Conservation (phyloP, 257 asterid species). For the Haberlea rhodopensis region DNA sequence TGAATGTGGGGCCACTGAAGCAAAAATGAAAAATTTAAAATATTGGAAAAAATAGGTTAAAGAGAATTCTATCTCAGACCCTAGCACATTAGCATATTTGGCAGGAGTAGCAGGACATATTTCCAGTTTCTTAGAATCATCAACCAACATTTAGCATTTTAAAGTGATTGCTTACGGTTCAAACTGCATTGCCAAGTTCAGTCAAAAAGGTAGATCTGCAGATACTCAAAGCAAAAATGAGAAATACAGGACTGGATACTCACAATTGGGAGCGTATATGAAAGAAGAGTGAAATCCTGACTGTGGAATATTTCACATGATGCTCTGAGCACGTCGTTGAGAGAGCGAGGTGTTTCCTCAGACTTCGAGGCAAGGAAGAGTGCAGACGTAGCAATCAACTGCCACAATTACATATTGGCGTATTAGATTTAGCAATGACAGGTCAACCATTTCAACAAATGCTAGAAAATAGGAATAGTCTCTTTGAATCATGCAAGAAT, state of each 20-base stretch:
- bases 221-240: conserved; percentile 1
- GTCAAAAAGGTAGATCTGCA: not conserved
- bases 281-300: conserved; percentile 67
- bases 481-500: not conserved
- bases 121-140: not conserved
- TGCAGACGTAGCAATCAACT: conserved; percentile 92
- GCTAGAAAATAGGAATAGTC: not conserved
- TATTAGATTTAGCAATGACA: conserved; percentile 24
- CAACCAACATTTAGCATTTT: not conserved
- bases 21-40: not conserved
- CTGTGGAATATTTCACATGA: conserved; percentile 77
- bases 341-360: conserved; percentile 88
- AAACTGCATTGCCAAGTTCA: conserved; percentile 3
- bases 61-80: not conserved
- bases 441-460: conserved; percentile 20
- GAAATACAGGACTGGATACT: conserved; percentile 35
- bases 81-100: not conserved
- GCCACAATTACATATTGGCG: conserved; percentile 33
- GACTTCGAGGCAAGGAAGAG: conserved; percentile 91
- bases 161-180: conserved; percentile 8
- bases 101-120: not conserved
- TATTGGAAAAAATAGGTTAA: not conserved
- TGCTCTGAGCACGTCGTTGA: conserved; percentile 64
- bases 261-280: conserved; percentile 70
- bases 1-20: not conserved